phyloP scores from a whole-genome alignment of 352 stramenopile species.

The Pythium monospermum region DNA sequence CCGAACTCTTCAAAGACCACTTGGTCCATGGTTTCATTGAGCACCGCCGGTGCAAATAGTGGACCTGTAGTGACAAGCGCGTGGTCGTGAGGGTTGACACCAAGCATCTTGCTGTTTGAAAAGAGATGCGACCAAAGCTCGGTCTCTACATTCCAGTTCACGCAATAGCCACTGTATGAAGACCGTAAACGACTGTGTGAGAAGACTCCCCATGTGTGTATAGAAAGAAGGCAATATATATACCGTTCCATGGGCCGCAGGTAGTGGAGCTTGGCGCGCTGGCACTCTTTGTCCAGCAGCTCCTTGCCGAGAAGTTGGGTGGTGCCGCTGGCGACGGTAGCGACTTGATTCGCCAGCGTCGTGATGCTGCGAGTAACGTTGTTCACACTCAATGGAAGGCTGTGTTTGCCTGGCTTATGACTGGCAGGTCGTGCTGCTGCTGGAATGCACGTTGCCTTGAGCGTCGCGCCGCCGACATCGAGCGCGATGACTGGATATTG shows the following conservation, averaged over 20 bases:
- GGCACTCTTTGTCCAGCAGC: constrained; percentile 47
- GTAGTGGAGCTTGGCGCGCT: constrained; percentile 26
- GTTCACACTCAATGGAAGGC: neutral
- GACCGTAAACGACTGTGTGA: neutral
- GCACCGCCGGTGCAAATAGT: constrained; percentile 41
- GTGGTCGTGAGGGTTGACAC: constrained; percentile 41
- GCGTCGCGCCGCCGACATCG: constrained; percentile 51
- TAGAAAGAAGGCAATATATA: constrained; percentile 2
- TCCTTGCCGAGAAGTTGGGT: constrained; percentile 37
- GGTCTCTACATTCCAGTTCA: constrained; percentile 76
- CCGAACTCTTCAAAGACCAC: constrained; percentile 77
- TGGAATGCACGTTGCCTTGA: constrained; percentile 45
- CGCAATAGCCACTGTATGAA: constrained; percentile 64
- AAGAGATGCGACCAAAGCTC: constrained; percentile 56
- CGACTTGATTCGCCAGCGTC: constrained; percentile 52
- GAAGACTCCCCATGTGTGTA: neutral
- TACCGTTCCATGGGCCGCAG: constrained; percentile 24
- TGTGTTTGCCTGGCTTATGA: constrained; percentile 3
- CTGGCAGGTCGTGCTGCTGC: constrained; percentile 1
- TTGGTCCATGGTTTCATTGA: constrained; percentile 73
- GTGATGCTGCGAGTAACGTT: neutral
- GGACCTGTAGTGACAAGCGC: constrained; percentile 57
- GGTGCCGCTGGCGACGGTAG: constrained; percentile 20
- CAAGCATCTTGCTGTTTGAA: constrained; percentile 46
- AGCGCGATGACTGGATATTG: constrained; percentile 36